Conservation (phyloP, 495 filamentous ascomycete genomes). For the Margaritispora aquatica region DNA sequence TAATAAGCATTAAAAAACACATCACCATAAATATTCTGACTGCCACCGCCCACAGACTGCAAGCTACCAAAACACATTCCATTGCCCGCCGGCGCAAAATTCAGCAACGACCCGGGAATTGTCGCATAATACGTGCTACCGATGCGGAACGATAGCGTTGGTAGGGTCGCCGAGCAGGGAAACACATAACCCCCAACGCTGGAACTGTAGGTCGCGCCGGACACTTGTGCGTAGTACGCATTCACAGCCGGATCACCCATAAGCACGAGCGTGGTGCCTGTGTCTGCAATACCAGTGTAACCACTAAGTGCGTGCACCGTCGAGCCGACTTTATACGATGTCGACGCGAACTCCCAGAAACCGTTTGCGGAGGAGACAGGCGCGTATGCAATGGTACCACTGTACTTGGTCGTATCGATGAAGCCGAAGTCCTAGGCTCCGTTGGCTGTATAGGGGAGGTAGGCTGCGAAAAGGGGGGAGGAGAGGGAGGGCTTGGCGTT, state of each 20-base stretch:
- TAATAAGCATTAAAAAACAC: constrained; percentile 75
- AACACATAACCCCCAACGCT: constrained; percentile 57
- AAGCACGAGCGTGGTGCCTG: constrained; percentile 67
- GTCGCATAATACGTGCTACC: constrained; percentile 34
- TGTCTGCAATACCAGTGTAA: constrained; percentile 62
- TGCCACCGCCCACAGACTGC: constrained; percentile 55
- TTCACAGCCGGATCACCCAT: constrained; percentile 53
- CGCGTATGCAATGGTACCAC: constrained; percentile 56
- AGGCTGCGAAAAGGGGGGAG: constrained; percentile 65
- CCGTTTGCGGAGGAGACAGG: constrained; percentile 56
- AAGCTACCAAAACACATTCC: constrained; percentile 58
- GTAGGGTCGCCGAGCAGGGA: constrained; percentile 55
- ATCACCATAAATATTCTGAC: constrained; percentile 68
- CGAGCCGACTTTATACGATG: constrained; percentile 48
- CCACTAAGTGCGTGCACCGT: constrained; percentile 32
- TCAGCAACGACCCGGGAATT: constrained; percentile 50
- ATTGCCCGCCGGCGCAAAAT: constrained; percentile 41
- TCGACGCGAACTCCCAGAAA: constrained; percentile 70
- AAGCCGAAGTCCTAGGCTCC: constrained; percentile 75
- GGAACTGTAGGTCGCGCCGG: constrained; percentile 41
- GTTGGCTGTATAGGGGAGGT: constrained; percentile 51
- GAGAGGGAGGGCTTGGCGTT: constrained; percentile 58
- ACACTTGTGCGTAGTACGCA: constrained; percentile 58
- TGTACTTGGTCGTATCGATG: constrained; percentile 62
- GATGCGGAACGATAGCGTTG: constrained; percentile 56